Conservation (phyloP, 805 yeast species). For the Diddensiella transvaalensis region DNA sequence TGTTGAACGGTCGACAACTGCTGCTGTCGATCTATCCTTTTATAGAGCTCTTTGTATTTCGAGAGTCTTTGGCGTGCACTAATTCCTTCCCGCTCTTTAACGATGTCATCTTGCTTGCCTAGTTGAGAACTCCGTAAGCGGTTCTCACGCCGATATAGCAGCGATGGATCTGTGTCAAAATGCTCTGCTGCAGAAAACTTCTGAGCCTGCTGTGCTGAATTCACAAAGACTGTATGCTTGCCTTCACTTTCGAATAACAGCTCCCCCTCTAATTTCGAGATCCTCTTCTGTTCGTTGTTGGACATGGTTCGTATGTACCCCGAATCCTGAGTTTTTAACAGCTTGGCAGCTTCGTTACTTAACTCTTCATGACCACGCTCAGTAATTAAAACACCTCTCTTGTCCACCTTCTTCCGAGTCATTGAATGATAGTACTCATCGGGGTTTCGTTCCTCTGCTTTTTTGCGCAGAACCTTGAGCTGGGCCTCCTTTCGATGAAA, state of each 20-base stretch:
- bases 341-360: constrained; percentile 69
- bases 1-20: constrained; percentile 66
- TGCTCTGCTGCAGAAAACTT: constrained; percentile 58
- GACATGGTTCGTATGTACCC: constrained; percentile 79
- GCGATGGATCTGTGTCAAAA: constrained; percentile 66
- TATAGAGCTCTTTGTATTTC: constrained; percentile 56
- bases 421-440: constrained; percentile 97
- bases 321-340: constrained; percentile 86
- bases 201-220: constrained; percentile 51
- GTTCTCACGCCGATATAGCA: constrained; percentile 66
- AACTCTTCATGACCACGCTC: constrained; percentile 55
- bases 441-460: constrained; percentile 74
- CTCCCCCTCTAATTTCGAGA: constrained; percentile 48
- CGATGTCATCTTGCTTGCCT: constrained; percentile 29
- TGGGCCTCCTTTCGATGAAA: constrained; percentile 56
- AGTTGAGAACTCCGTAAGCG: constrained; percentile 63
- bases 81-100: constrained; percentile 19
- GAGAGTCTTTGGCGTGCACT: constrained; percentile 37
- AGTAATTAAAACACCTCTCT: constrained; percentile 60
- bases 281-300: constrained; percentile 61
- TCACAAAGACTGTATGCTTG: constrained; percentile 83
- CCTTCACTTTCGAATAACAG: constrained; percentile 47
- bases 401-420: constrained; percentile 67
- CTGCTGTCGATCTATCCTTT: constrained; percentile 63
- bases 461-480: constrained; percentile 65